A percentile compares a stretch with the other conserved stretches of the same genome.
phyloP scores from a whole-genome alignment of 192 early-diverging fungal species.

The Rhizoclosmatium sp. region DNA sequence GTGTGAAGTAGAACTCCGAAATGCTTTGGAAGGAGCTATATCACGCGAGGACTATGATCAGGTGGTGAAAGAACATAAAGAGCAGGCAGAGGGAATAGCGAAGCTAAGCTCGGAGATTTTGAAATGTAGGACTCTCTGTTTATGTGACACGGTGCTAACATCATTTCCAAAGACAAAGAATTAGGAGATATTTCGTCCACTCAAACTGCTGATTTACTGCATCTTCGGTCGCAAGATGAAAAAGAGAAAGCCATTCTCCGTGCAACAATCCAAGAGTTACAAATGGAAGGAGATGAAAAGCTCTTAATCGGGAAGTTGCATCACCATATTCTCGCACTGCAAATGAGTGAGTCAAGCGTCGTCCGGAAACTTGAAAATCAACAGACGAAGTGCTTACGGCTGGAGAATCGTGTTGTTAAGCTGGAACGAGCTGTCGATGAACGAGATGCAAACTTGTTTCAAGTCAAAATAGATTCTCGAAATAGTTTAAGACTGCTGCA shows the following conservation, averaged over 20 bases:
- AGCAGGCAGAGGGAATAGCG: slow-evolving; percentile 35
- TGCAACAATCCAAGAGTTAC: slow-evolving; percentile 56
- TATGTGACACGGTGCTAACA: too few species aligned
- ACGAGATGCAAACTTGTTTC: slow-evolving; percentile 50
- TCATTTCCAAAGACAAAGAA: slow-evolving; percentile 49
- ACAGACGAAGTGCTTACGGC: slow-evolving; percentile 40
- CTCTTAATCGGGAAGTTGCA: slow-evolving; percentile 66
- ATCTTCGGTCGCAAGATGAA: slow-evolving; percentile 44
- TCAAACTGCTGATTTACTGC: slow-evolving; percentile 58
- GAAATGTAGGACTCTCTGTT: slow-evolving; percentile 41
- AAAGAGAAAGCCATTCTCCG: slow-evolving; percentile 58
- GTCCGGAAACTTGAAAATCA: slow-evolving; percentile 43
- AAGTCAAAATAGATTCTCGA: slow-evolving; percentile 51
- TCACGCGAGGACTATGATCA: slow-evolving; percentile 39
- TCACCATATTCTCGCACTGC: slow-evolving; percentile 60
- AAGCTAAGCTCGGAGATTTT: slow-evolving; percentile 43
- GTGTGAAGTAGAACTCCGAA: slow-evolving; percentile 41
- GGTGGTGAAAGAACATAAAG: slow-evolving; percentile 32
- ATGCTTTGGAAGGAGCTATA: slow-evolving; percentile 43
- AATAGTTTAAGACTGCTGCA: slow-evolving; percentile 46
- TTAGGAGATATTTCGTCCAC: slow-evolving; percentile 54
- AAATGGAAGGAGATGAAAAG: slow-evolving; percentile 65
- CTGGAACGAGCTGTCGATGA: slow-evolving; percentile 52
- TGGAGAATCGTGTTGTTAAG: slow-evolving; percentile 52
- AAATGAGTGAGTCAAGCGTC: slow-evolving; percentile 53